Conservation (phyloP, 805 yeast species). For the Alloascoidea africana region DNA sequence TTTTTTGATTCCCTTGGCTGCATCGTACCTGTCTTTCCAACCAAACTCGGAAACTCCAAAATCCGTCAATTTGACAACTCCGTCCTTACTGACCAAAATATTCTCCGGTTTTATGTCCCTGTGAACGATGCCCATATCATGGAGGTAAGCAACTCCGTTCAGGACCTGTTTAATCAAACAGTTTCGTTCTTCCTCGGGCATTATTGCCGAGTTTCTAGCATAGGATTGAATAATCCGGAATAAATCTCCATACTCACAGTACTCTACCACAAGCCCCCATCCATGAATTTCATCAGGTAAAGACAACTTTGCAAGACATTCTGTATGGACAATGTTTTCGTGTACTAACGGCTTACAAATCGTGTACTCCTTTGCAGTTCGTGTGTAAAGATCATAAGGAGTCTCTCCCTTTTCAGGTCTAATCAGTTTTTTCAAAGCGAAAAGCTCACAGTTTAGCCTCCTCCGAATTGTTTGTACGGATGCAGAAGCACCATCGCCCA, state of each 20-base stretch:
- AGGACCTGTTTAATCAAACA: conserved; percentile 80
- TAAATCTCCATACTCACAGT: conserved; percentile 76
- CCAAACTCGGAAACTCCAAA: conserved; percentile 70
- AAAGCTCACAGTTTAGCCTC: conserved; percentile 25
- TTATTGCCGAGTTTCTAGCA: conserved; percentile 69
- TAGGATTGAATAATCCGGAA: too few relatives aligned
- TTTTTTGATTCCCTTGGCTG: conserved; percentile 31
- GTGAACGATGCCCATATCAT: conserved; percentile 80
- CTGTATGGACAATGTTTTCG: conserved; percentile 59
- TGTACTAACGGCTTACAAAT: conserved; percentile 69
- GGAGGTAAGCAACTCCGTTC: conserved; percentile 78
- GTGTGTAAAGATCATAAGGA: conserved; percentile 35
- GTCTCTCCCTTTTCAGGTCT: conserved; percentile 35
- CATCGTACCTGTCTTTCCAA: conserved; percentile 30
- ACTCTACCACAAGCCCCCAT: conserved; percentile 42
- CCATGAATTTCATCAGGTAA: too few relatives aligned
- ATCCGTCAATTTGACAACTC: conserved; percentile 70
- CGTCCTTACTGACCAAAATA: conserved; percentile 54
- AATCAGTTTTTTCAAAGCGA: conserved; percentile 52
- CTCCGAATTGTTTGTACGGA: conserved; percentile 37
- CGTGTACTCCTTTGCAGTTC: conserved; percentile 73
- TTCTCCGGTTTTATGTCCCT: conserved; percentile 87
- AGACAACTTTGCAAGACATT: conserved; percentile 39
- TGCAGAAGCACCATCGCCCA: conserved; percentile 71
- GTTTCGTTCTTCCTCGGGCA: conserved; percentile 75